Evolutionary conservation across 2,329 filamentous ascomycete species (phyloP).

Genomic region (Fusarium protoensiforme): DNA sequence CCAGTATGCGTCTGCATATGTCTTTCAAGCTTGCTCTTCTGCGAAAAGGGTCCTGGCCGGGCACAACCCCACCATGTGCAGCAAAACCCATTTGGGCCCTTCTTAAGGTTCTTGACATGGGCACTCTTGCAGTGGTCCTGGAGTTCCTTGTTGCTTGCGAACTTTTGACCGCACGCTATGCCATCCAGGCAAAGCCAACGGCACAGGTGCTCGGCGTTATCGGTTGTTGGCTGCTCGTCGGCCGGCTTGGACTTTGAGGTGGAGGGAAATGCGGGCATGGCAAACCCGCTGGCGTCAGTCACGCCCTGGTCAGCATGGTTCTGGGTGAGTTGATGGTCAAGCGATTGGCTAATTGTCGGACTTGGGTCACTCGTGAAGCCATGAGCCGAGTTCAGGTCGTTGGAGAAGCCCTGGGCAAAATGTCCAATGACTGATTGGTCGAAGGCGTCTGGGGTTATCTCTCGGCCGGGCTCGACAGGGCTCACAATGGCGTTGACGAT

Average conservation of each 20-base stretch:
- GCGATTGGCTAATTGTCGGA: neutral
- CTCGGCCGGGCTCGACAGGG: constrained; percentile 21
- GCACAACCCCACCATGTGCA: constrained; percentile 68
- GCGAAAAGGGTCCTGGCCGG: constrained; percentile 64
- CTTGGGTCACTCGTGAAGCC: neutral
- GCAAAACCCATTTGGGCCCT: constrained; percentile 58
- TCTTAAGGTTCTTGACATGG: constrained; percentile 60
- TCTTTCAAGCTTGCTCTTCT: constrained; percentile 72
- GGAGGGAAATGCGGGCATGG: constrained; percentile 1
- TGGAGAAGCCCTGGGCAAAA: neutral
- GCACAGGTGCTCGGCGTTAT: constrained; percentile 46
- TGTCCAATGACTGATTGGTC: constrained; percentile 12
- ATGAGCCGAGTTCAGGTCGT: constrained; percentile 1
- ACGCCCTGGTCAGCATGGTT: neutral
- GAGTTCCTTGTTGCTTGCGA: constrained; percentile 59
- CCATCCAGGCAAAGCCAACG: constrained; percentile 46
- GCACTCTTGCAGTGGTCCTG: constrained; percentile 65
- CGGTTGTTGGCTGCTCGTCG: constrained; percentile 27
- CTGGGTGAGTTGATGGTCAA: constrained; percentile 10
- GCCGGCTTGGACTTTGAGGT: constrained; percentile 22
- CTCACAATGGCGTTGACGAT: constrained; percentile 25
- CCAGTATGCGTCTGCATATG: constrained; percentile 75
- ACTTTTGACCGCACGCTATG: constrained; percentile 48
- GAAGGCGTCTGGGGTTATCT: constrained; percentile 20
- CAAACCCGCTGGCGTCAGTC: constrained; percentile 9